These are phyloP conservation scores for Smallanthus sonchifolius DNA, from an alignment of 129 eudicot species.

Conservation along the genomic window DNA sequence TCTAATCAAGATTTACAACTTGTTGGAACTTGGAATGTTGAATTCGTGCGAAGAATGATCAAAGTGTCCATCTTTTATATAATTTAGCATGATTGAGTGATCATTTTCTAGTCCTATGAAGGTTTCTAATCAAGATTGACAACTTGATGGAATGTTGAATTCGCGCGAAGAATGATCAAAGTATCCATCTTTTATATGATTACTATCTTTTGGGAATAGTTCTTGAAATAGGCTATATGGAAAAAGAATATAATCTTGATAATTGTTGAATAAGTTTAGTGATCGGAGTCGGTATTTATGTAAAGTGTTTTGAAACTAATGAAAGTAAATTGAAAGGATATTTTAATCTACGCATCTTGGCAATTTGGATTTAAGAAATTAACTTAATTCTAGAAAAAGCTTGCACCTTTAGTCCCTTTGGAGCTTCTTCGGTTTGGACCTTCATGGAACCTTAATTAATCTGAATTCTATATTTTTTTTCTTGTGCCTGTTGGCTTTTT, in stretches of 20 bases:
- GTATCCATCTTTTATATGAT: not conserved
- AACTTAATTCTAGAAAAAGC: not conserved
- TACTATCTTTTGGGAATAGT: not conserved
- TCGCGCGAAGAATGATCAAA: constrained; percentile 13
- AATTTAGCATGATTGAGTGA: not conserved
- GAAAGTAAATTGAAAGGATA: not conserved
- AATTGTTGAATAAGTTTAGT: not conserved
- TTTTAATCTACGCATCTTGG: not conserved
- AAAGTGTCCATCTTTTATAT: not conserved
- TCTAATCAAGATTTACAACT: not conserved
- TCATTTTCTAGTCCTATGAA: not conserved
- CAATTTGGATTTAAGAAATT: not conserved
- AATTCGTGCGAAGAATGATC: constrained; percentile 11
- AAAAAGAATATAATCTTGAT: constrained; percentile 5
- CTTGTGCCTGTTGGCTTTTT: not conserved
- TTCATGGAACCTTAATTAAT: constrained; percentile 3
- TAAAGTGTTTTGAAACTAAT: not conserved
- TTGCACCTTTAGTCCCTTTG: not conserved
- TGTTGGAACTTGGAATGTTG: not conserved
- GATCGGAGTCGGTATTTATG: not conserved
- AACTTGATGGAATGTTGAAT: not conserved
- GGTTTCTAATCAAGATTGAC: not conserved
- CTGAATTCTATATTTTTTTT: not conserved
- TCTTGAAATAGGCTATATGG: not conserved
- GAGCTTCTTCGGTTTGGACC: not conserved